Base-by-base conservation (phyloP, 345 rosid genomes). In the Microcos paniculata region DNA sequence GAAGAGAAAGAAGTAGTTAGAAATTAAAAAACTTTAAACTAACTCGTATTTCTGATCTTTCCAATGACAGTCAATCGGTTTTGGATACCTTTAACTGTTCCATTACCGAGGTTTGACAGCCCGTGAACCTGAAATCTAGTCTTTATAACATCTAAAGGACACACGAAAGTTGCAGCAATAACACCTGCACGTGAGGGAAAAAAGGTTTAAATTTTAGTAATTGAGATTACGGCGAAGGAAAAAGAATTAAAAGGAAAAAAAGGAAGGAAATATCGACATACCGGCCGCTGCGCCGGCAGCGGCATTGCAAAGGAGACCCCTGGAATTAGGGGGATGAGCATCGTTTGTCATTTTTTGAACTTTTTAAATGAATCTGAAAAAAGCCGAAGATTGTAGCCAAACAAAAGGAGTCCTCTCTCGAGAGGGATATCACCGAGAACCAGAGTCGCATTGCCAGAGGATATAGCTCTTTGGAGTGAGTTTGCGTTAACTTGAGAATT, bases 81-180 rank as follows among this genome's bases (percentile, higher is more conserved):
- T 16, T 26, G 12, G 68, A 33, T 83, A 94, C 95, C 87, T 89
- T 80, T 88, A 80, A 80, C 61, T 49, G 71, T 85, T 51, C 79
- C 75, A 82, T 76, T 71, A 42, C 78, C 71, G 33, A 87, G 82
- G 74, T 80, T 79, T 4, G 91, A 94, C 35, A 94, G 74, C 59
- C 98, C 98, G 64, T 92, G 94, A 76, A 94, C 98, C 76, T 94
- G 98, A 79, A 94, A 89, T 84, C 98, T 87, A 40, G 98, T 94
- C 78, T 94, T 94, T 68, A 94, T 91, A 18, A 94, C 98, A 82
- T 94, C 96, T 75, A 94, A 84, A 64, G 97, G 98, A 72, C 96
- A 94, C 78, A 94, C 97, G 78, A 92, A 92, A 53, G 97, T 87
- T 69, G 98, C 97, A 76, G 98, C 97, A 71, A 94, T 76, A 53